Base-by-base conservation (phyloP, 2,329 filamentous ascomycete genomes). In the Sclerotinia minor region DNA sequence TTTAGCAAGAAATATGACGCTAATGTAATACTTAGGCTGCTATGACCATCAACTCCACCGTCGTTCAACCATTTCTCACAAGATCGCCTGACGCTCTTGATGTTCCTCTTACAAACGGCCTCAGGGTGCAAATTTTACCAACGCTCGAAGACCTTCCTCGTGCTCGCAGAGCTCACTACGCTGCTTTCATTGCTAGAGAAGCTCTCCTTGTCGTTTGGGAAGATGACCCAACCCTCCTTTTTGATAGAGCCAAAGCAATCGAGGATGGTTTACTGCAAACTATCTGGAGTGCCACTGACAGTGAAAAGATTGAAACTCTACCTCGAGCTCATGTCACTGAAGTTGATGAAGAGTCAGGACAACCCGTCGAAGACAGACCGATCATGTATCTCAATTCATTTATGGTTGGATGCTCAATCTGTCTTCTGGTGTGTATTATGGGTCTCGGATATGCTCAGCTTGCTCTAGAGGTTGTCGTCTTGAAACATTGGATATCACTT, bases 191-290 rank as follows among this genome's bases (percentile, higher is more conserved):
- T 54, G 87, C 89, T 2, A 85, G 85, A 0, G 88, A 91, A 70
- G 86, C 86, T 3, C 81, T 94, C 5, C 80, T 95, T 1, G 81
- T 94, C 1, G 90, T 94, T 1, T 95, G 92, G 92, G 91, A 94
- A 72, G 91, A 94, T 72, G 90, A 94, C 67, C 86, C 91, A 1
- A 82, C 89, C 67, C 87, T 92, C 73, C 81, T 94, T 21, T 82
- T 93, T 7, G 80, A 85, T 65, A 83, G 91, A 67, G 91, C 90
- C 54, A 87, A 89, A 75, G 83, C 83, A 50, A 92, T 94, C 69
- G 90, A 94, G 77, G 85, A 85, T 2, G 89, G 92, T 76, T 81
- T 94, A 54, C 92, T 93, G 86, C 86, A 91, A 73, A 81, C 92
- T 1, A 89, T 93, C 2, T 92, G 90, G 90, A 86, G 86, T 77